A percentile compares a stretch with the other conserved stretches of the same genome.
phyloP scores from a whole-genome alignment of 768 basidiomycete species.

The Leccinum longicurvipes region DNA sequence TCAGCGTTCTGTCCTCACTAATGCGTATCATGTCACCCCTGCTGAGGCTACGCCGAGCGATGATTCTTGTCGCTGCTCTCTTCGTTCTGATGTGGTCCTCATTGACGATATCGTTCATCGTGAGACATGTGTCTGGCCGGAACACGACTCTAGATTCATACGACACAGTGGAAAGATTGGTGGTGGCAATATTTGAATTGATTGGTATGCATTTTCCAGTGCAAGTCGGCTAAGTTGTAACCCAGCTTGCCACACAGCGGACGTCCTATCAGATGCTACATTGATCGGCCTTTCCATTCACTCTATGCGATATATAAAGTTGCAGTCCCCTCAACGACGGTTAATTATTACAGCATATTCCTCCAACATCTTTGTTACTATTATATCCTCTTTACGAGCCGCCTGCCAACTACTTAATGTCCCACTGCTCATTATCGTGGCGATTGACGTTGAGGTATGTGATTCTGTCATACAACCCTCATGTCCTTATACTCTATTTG shows the following conservation, averaged over 20 bases:
- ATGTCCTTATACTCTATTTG: neutral
- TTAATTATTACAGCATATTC: slow-evolving; percentile 7
- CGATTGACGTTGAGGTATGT: slow-evolving; percentile 16
- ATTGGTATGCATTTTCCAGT: slow-evolving; percentile 5
- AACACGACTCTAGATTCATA: neutral
- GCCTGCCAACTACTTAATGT: slow-evolving; percentile 6
- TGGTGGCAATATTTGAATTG: slow-evolving; percentile 13
- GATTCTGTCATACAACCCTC: neutral
- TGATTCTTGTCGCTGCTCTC: slow-evolving; percentile 2
- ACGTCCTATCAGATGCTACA: slow-evolving; percentile 18
- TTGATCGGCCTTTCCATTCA: slow-evolving; percentile 11
- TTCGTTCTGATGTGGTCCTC: slow-evolving; percentile 14
- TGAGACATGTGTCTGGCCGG: neutral
- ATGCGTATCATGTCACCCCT: slow-evolving; percentile 8
- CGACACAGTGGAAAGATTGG: neutral
- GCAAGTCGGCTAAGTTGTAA: neutral
- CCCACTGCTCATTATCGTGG: neutral
- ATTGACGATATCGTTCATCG: slow-evolving; percentile 1
- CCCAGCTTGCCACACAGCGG: slow-evolving; percentile 5
- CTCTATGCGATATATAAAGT: slow-evolving; percentile 2
- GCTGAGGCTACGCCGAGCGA: slow-evolving; percentile 5
- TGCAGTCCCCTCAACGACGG: slow-evolving; percentile 4
- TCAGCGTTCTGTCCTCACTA: slow-evolving; percentile 14
- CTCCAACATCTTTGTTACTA: slow-evolving; percentile 7
- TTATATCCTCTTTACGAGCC: slow-evolving; percentile 4